Base-by-base conservation (phyloP, 306 rosid genomes). In the Senna siamea region DNA sequence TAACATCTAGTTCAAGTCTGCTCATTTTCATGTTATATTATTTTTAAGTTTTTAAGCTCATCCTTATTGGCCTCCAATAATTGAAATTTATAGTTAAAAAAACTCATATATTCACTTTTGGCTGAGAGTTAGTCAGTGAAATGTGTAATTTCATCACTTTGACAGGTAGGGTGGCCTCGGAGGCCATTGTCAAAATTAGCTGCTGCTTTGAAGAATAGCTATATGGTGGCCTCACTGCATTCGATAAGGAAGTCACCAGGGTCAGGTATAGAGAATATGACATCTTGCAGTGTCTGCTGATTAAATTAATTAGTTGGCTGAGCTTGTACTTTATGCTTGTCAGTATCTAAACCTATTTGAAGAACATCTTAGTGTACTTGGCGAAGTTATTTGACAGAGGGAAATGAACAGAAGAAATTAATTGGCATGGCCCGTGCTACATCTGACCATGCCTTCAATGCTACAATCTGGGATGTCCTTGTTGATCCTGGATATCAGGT, bases 361-460 rank as follows among this genome's bases (percentile, higher is more conserved):
- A 84, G 92, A 85, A 89, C 90, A 85, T 84, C 94, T 88, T 94
- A 83, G 92, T 91, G 93, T 92, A 89, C 89, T 91, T 92, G 92
- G 96, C 81, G 90, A 94, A 92, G 99, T 94, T 89, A 86, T 92
- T 90, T 94, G 86, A 92, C 99, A 92, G 99, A 88, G 80, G 92
- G 87, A 84, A 77, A 76, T 84, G 89, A 78, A 59, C 86, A 80
- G 51, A 94, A 85, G 89, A 87, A 65, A 87, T 82, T 94, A 66
- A 92, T 94, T 75, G 99, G 99, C 79, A 86, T 94, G 96, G 97
- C 99, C 19, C 99, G 97, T 76, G 99, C 98, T 44, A 94, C 97
- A 9, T 94, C 99, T 40, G 99, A 94, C 82, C 98, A 94, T 78
- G 99, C 98, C 46, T 94, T 94, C 87, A 92, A 94, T 74, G 99